Evolutionary conservation across 768 basidiomycete species (phyloP).

Genomic region (Lyophyllum decastes): DNA sequence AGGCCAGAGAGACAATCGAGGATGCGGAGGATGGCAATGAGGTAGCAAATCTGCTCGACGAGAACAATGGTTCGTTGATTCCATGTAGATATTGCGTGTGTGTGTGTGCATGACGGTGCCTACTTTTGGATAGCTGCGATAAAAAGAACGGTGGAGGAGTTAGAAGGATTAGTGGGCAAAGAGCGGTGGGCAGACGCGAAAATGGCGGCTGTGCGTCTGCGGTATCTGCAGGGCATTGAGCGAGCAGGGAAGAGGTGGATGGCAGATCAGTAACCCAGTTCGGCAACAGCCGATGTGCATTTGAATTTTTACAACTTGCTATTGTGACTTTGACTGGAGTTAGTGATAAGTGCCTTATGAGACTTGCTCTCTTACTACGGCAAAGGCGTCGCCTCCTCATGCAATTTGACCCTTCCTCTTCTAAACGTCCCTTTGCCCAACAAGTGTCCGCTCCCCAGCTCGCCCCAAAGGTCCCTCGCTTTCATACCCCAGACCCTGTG

Average conservation of each 20-base stretch:
- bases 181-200: constrained; percentile 62
- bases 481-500: constrained; percentile 22
- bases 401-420: constrained; percentile 48
- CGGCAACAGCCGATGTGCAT: constrained; percentile 6
- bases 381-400: constrained; percentile 60
- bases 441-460: constrained; percentile 30
- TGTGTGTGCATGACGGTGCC: not conserved
- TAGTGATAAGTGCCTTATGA: constrained; percentile 40
- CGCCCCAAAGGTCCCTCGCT: constrained; percentile 30
- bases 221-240: constrained; percentile 71
- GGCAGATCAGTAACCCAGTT: constrained; percentile 21
- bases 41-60: constrained; percentile 50
- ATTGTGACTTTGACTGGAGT: not conserved
- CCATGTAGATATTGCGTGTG: not conserved
- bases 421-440: constrained; percentile 51
- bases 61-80: constrained; percentile 52
- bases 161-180: constrained; percentile 51
- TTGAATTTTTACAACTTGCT: not conserved
- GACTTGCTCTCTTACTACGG: constrained; percentile 46
- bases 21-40: constrained; percentile 50
- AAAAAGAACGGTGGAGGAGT: constrained; percentile 38
- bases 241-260: constrained; percentile 46
- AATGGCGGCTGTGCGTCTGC: constrained; percentile 62
- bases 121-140: constrained; percentile 49
- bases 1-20: constrained; percentile 76